phyloP scores from a whole-genome alignment of 139 green algal species.

The Micromonas commoda region DNA sequence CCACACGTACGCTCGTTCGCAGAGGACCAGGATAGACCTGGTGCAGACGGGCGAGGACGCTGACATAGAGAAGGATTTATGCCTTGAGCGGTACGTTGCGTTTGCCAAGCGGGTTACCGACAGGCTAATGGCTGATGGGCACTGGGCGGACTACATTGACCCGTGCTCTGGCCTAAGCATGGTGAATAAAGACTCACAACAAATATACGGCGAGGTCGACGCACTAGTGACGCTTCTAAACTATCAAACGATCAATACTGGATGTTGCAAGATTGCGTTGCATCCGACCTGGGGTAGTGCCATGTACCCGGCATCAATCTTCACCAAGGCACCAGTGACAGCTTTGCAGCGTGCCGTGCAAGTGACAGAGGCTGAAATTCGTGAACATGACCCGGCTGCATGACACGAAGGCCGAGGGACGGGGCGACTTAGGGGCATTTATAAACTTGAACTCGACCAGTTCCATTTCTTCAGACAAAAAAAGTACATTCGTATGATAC shows the following conservation, averaged over 20 bases:
- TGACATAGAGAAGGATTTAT: constrained; percentile 77
- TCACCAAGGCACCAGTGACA: constrained; percentile 66
- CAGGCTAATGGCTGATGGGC: constrained; percentile 49
- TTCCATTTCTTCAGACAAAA: too few species aligned
- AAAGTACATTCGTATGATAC: too few species aligned
- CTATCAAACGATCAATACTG: constrained; percentile 60
- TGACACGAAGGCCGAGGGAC: too few species aligned
- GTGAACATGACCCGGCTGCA: neutral
- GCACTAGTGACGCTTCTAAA: constrained; percentile 55
- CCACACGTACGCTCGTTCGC: neutral
- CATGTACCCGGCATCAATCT: constrained; percentile 87
- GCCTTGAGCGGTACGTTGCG: constrained; percentile 76
- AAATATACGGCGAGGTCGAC: constrained; percentile 83
- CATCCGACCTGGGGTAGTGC: constrained; percentile 81
- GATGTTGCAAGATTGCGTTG: constrained; percentile 82
- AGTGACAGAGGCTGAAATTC: neutral
- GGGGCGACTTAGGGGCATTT: too few species aligned
- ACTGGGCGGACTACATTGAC: constrained; percentile 96
- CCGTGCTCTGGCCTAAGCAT: constrained; percentile 85
- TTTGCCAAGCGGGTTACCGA: constrained; percentile 73
- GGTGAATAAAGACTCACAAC: constrained; percentile 47
- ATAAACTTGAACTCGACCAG: too few species aligned
- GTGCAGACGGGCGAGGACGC: constrained; percentile 66
- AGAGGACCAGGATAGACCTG: constrained; percentile 56
- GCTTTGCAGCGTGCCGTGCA: neutral